A percentile compares a stretch with the other conserved stretches of the same genome.
Conservation (phyloP, 805 yeast genomes). For the Myxozyma nipponensis region DNA sequence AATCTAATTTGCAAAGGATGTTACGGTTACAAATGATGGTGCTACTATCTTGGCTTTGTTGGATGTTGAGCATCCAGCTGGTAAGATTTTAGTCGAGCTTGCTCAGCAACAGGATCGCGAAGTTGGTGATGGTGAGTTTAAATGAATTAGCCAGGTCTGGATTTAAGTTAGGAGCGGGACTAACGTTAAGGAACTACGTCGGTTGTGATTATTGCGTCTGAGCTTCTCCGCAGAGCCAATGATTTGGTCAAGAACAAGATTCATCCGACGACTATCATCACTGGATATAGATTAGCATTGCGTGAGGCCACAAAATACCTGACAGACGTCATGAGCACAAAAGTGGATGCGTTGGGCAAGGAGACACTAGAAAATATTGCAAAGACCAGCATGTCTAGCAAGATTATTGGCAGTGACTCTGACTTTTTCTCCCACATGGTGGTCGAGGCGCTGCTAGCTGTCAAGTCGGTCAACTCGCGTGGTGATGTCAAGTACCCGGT, state of each 20-base stretch:
- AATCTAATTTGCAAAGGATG: conserved; percentile 48
- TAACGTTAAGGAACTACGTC: conserved; percentile 60
- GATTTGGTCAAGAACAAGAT: conserved; percentile 89
- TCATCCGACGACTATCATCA: conserved; percentile 96
- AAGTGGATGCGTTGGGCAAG: conserved; percentile 74
- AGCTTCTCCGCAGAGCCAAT: conserved; percentile 85
- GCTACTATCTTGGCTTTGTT: conserved; percentile 87
- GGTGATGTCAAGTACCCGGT: conserved; percentile 93
- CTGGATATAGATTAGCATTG: conserved; percentile 91
- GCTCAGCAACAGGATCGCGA: conserved; percentile 99
- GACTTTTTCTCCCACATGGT: conserved; percentile 87
- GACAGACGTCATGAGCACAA: conserved; percentile 74
- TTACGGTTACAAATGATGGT: conserved; percentile 97
- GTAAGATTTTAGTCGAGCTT: conserved; percentile 90
- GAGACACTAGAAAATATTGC: conserved; percentile 88
- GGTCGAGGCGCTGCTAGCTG: conserved; percentile 93
- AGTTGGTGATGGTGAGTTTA: conserved; percentile 80
- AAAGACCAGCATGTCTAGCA: conserved; percentile 94
- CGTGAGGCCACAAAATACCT: conserved; percentile 87
- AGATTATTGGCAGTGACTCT: conserved; percentile 89
- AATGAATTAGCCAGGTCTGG: background rate
- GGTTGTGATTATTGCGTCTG: conserved; percentile 94
- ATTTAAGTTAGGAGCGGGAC: background rate
- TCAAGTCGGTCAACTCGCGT: conserved; percentile 79
- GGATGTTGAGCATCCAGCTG: conserved; percentile 99